These are phyloP conservation scores for Sclerotinia subarctica DNA, from an alignment of 2,329 filamentous ascomycete genomes.

Conservation along the genomic window DNA sequence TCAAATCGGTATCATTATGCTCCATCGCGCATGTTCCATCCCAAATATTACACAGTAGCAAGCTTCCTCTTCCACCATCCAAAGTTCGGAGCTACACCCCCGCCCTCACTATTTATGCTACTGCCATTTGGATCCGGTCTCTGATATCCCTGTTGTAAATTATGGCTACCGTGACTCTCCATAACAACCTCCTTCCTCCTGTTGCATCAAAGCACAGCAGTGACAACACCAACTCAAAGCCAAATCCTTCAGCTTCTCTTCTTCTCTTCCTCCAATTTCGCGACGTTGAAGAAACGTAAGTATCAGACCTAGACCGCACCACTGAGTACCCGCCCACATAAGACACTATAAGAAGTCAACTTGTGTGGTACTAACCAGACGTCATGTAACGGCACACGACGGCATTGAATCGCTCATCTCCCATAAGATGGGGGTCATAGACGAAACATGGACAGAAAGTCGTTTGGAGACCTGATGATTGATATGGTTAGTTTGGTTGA, in stretches of 20 bases:
- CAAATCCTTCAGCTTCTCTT: slow-evolving; percentile 39
- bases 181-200: slow-evolving; percentile 34
- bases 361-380: slow-evolving; percentile 20
- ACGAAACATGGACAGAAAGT: slow-evolving; percentile 35
- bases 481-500: background rate
- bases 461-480: slow-evolving; percentile 28
- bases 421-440: slow-evolving; percentile 32
- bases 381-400: slow-evolving; percentile 22
- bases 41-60: background rate
- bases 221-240: slow-evolving; percentile 40
- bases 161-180: slow-evolving; percentile 14
- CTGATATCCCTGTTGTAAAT: slow-evolving; percentile 21
- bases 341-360: slow-evolving; percentile 24
- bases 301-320: slow-evolving; percentile 25
- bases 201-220: slow-evolving; percentile 35
- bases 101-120: slow-evolving; percentile 13
- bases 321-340: slow-evolving; percentile 16
- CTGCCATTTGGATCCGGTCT: slow-evolving; percentile 24
- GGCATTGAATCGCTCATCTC: slow-evolving; percentile 31
- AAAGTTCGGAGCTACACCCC: background rate
- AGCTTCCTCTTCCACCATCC: background rate
- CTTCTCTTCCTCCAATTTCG: slow-evolving; percentile 38
- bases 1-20: background rate
- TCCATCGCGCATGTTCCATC: background rate
- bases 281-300: slow-evolving; percentile 30